Conservation (phyloP, 768 basidiomycete species). For the Termitomyces sp. region DNA sequence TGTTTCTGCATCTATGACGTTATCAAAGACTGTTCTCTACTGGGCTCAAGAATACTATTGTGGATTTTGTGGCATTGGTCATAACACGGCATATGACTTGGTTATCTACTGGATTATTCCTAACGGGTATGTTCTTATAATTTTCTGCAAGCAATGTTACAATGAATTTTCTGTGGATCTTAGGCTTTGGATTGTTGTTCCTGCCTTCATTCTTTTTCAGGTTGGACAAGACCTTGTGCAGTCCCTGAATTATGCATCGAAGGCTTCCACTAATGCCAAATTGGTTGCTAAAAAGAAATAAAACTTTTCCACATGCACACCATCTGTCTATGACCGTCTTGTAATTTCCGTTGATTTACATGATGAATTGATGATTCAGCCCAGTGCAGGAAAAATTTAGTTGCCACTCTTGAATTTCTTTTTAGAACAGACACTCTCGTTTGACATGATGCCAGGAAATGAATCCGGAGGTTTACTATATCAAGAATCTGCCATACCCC, state of each 20-base stretch:
- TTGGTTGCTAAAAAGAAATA: slow-evolving; percentile 12
- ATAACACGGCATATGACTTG: slow-evolving; percentile 52
- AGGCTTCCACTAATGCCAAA: slow-evolving; percentile 16
- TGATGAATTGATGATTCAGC: no score
- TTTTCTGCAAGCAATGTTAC: neutral
- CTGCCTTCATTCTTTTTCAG: slow-evolving; percentile 48
- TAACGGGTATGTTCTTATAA: slow-evolving; percentile 53
- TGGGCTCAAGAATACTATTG: slow-evolving; percentile 77
- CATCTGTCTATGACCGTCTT: neutral
- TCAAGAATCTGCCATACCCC: no score
- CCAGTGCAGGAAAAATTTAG: no score
- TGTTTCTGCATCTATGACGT: slow-evolving; percentile 65
- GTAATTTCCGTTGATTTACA: neutral
- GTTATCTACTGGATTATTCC: slow-evolving; percentile 67
- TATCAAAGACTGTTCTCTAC: slow-evolving; percentile 85
- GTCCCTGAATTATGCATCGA: slow-evolving; percentile 29
- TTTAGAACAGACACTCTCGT: no score
- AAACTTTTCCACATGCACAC: neutral
- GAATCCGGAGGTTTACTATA: no score
- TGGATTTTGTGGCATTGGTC: slow-evolving; percentile 65
- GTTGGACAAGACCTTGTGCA: slow-evolving; percentile 59
- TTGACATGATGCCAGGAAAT: no score
- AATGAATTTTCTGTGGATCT: neutral
- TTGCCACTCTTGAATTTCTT: no score
- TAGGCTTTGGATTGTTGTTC: slow-evolving; percentile 78